Evolutionary conservation across 208 protist genomes (phyloP), one percentile per base, ranked within the genome.

Genomic region (Porcisia hertigi): DNA sequence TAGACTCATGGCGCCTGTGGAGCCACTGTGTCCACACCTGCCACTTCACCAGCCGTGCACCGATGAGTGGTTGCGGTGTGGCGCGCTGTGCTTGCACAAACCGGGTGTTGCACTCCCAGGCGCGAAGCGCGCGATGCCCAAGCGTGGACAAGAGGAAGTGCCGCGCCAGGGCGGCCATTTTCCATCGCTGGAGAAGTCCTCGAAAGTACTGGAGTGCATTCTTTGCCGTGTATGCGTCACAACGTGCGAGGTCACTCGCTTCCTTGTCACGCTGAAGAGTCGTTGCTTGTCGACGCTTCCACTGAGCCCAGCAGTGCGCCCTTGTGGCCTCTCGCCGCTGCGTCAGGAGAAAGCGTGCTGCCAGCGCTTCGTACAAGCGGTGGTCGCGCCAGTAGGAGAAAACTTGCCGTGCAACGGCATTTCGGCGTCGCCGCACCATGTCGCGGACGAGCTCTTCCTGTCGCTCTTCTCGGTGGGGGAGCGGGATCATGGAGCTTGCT

Each of bases 331-430:
- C 63, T 7, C 41, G 16, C 5, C 55, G 55, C 55, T 80, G 71
- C 34, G 25, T 8, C 18, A 30, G 25, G 3, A 88, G 1, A 57
- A 85, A 84, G 62, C 74, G 74, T 7, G 73, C 20, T 2, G 75
- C 73, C 58, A 88, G 53, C 5, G 76, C 71, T 30, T 83, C 74
- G 76, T 86, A 84, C 20, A 87, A 76, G 0, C 86, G 81, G 11
- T 73, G 34, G 62, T 88, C 77, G 16, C 84, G 81, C 84, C 89
- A 93, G 34, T 71, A 55, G 47, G 74, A 53, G 77, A 80, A 82
- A 34, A 45, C 57, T 39, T 20, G 25, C 16, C 59, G 76, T 18
- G 70, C 49, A 20, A 11, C 1, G 2, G 0, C 49, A 60, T 1
- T 25, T 45, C 69, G 34, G 47, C 62, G 79, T 20, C 47, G 49